These are phyloP conservation scores for Phyllostachys edulis DNA, from an alignment of 176 grass and related monocot genomes.

Conservation along the genomic window DNA sequence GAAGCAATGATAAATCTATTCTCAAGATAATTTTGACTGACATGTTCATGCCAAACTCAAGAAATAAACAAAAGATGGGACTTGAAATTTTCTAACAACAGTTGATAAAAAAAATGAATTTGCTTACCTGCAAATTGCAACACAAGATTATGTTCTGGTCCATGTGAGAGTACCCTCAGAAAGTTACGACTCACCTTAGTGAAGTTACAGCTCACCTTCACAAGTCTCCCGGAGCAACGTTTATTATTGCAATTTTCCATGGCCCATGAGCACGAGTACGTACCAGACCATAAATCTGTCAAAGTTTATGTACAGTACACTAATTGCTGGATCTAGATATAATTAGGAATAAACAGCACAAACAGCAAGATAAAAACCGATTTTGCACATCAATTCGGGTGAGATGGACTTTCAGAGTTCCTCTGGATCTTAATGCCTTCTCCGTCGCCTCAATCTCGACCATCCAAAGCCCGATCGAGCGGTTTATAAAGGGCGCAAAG, in stretches of 20 bases:
- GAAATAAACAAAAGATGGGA: background rate
- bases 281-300: background rate
- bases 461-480: background rate
- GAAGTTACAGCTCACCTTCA: constrained; percentile 15
- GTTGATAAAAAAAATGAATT: background rate
- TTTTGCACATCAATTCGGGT: background rate
- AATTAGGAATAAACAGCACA: background rate
- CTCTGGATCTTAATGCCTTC: background rate
- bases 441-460: background rate
- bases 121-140: background rate
- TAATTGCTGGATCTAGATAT: background rate
- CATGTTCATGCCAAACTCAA: background rate
- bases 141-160: background rate
- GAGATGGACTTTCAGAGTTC: background rate
- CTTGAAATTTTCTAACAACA: background rate
- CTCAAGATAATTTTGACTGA: background rate
- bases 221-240: background rate
- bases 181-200: constrained; percentile 1
- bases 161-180: background rate
- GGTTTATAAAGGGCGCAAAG: no score
- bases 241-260: background rate
- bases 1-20: background rate
- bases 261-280: background rate
- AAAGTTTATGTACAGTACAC: background rate
- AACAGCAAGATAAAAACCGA: background rate